These are phyloP conservation scores for Colletotrichum liriopes DNA, from an alignment of 2,329 filamentous ascomycete species.

Conservation along the genomic window DNA sequence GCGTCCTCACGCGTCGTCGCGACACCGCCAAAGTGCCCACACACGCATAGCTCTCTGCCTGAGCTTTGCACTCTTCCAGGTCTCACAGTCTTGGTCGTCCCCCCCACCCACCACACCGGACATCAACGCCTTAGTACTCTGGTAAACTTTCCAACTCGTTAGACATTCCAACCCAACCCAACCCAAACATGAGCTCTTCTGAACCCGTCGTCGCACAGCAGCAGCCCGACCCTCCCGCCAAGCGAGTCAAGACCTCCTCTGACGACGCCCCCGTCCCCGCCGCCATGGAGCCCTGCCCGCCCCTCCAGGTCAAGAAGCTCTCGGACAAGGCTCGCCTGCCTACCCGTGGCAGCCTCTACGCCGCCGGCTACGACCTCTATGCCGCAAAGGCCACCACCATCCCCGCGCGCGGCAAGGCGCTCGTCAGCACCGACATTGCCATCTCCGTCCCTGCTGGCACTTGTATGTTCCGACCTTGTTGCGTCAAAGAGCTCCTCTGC, in stretches of 20 bases:
- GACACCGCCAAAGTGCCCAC: constrained; percentile 37
- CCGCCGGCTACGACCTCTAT: constrained; percentile 96
- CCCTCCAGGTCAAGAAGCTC: constrained; percentile 90
- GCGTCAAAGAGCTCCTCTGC: not conserved
- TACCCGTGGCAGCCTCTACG: constrained; percentile 89
- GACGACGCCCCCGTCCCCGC: constrained; percentile 53
- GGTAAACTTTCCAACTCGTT: constrained; percentile 1
- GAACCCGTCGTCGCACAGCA: constrained; percentile 68
- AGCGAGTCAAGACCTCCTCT: constrained; percentile 78
- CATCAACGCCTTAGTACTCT: not conserved
- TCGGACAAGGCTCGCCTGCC: constrained; percentile 84
- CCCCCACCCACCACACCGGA: not conserved
- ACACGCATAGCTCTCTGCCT: constrained; percentile 3
- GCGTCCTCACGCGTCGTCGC: constrained; percentile 32
- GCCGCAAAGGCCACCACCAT: constrained; percentile 81
- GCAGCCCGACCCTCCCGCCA: constrained; percentile 74
- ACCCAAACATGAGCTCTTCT: constrained; percentile 51
- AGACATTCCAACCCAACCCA: not conserved
- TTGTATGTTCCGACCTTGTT: constrained; percentile 71
- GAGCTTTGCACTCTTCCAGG: constrained; percentile 11
- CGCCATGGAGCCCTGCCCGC: constrained; percentile 63
- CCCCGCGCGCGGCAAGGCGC: constrained; percentile 84
- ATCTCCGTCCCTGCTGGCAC: constrained; percentile 93
- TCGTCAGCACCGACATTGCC: constrained; percentile 92
- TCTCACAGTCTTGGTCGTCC: not conserved